Evolutionary conservation across 2,329 filamentous ascomycete species (phyloP), one percentile per base, ranked within the genome.

Genomic region (Sporothrix pseudoabietina): DNA sequence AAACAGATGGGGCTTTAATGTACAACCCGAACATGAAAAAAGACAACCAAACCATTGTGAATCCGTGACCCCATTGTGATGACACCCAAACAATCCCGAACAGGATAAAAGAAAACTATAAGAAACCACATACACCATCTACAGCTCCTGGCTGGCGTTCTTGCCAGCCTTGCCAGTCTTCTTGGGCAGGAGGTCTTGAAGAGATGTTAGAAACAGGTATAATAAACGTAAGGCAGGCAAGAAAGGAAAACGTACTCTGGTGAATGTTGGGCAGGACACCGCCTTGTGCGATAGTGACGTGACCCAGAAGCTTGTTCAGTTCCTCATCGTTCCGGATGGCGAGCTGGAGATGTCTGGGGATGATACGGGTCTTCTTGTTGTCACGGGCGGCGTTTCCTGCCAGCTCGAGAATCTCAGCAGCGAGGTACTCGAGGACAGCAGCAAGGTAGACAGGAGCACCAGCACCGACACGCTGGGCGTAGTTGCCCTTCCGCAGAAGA

Each of bases 351-450:
- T 99, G 96, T 85, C 96, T 94, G 78, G 96, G 96, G 76, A 98
- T 99, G 87, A 99, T 99, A 92, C 96, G 94, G 77, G 95, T 99
- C 92, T 98, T 98, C 93, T 99, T 99, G 91, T 98, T 98, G 87
- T 99, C 96, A 80, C 96, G 95, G 77, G 96, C 96, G 80, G 96
- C 96, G 85, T 99, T 99, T 80, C 96, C 96, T 84, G 96, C 96
- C 86, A 99, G 87, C 87, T 99, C 96, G 81, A 99, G 94, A 80
- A 99, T 98, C 88, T 99, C 96, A 78, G 96, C 96, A 79, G 96
- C 95, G 75, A 99, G 92, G 84, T 99, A 99, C 87, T 99, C 96
- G 69, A 99, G 94, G 72, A 99, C 96, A 73, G 95, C 95, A 78
- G 95, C 95, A 77, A 98, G 92, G 84, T 98, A 98, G 81, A 98